Percentiles rank a stretch among this genome's conserved stretches.
Conservation (phyloP, 108 stramenopile genomes). For the Skeletonema grethae region DNA sequence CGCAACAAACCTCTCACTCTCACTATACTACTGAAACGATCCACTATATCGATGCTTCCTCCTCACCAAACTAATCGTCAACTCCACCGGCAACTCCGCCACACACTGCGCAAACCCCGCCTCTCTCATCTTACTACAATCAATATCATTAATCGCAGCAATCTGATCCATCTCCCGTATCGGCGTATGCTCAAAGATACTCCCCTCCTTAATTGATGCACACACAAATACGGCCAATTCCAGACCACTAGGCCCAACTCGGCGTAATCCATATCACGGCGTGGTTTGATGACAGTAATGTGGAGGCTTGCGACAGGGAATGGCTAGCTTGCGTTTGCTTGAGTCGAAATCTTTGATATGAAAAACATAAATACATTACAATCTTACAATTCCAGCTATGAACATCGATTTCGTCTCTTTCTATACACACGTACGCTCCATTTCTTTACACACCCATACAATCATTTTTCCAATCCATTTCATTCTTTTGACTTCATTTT, state of each 20-base stretch:
- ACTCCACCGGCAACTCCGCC: slow-evolving; percentile 36
- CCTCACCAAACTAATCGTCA: slow-evolving; percentile 48
- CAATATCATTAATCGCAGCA: slow-evolving; percentile 53
- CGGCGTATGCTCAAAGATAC: slow-evolving; percentile 41
- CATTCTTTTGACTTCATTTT: too few relatives aligned
- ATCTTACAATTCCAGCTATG: too few relatives aligned
- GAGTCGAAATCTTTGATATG: too few relatives aligned
- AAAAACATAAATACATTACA: too few relatives aligned
- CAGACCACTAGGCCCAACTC: slow-evolving; percentile 54
- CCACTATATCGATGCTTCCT: slow-evolving; percentile 51
- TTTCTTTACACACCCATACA: too few relatives aligned
- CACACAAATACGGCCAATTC: slow-evolving; percentile 51
- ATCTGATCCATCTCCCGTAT: slow-evolving; percentile 50
- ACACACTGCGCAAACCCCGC: slow-evolving; percentile 36
- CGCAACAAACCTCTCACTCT: background rate
- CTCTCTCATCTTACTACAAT: slow-evolving; percentile 29
- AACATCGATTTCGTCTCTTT: too few relatives aligned
- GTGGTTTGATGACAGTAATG: slow-evolving; percentile 52
- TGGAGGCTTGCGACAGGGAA: too few relatives aligned
- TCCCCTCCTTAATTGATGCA: slow-evolving; percentile 34
- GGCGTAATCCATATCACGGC: slow-evolving; percentile 45
- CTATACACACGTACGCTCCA: too few relatives aligned
- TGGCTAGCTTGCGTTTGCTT: too few relatives aligned
- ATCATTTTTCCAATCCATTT: too few relatives aligned
- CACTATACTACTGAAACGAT: slow-evolving; percentile 31